Percentiles rank a stretch among this genome's conserved stretches.
phyloP scores from a whole-genome alignment of 2,329 filamentous ascomycete species.

The Xylariomycetidae sp. region DNA sequence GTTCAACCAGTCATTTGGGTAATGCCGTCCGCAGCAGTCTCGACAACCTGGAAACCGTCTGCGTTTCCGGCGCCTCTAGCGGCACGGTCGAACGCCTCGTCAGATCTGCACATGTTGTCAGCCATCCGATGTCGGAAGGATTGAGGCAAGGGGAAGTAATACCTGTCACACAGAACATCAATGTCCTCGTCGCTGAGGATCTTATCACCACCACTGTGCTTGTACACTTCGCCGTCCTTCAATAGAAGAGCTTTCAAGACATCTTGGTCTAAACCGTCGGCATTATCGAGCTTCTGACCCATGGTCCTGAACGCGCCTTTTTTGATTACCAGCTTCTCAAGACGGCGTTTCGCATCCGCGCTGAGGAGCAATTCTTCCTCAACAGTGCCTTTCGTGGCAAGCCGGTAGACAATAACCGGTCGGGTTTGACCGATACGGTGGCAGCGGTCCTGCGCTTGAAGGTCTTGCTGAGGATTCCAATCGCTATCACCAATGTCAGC shows the following conservation, averaged over 20 bases:
- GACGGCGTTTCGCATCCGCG: constrained; percentile 82
- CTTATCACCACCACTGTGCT: constrained; percentile 52
- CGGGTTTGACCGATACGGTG: constrained; percentile 91
- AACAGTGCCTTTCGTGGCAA: constrained; percentile 88
- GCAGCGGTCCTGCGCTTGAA: constrained; percentile 92
- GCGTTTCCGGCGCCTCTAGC: constrained; percentile 72
- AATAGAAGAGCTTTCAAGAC: constrained; percentile 56
- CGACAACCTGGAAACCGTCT: constrained; percentile 69
- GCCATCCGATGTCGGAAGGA: constrained; percentile 1
- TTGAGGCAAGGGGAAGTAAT: constrained; percentile 2
- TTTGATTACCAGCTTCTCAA: constrained; percentile 93
- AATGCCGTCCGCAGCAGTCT: constrained; percentile 59
- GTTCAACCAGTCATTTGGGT: constrained; percentile 17
- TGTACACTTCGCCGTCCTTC: constrained; percentile 64
- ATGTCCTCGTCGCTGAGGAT: constrained; percentile 73
- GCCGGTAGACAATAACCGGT: constrained; percentile 87
- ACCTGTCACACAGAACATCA: constrained; percentile 70
- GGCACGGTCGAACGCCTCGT: constrained; percentile 60
- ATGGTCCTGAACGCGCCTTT: constrained; percentile 79
- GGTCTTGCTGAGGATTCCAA: constrained; percentile 95
- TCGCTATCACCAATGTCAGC: constrained; percentile 38
- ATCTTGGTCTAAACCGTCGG: constrained; percentile 53
- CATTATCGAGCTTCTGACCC: constrained; percentile 50
- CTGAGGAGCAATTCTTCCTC: constrained; percentile 82
- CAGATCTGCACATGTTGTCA: constrained; percentile 34